phyloP scores from a whole-genome alignment of 1,284 basidiomycete species.

The Farysia itapuensis region DNA sequence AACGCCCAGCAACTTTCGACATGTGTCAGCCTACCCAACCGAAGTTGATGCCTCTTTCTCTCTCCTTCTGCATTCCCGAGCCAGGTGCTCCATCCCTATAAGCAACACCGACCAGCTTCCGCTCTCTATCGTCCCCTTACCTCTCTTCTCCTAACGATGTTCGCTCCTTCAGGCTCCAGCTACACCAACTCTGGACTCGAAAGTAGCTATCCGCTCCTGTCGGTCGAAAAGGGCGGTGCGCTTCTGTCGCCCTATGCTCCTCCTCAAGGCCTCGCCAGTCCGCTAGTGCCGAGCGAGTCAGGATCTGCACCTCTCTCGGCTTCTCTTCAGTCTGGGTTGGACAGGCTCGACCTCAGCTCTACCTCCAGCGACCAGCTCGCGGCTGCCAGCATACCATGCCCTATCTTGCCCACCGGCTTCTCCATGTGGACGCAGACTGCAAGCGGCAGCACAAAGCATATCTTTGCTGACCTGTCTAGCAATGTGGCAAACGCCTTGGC shows the following conservation, averaged over 20 bases:
- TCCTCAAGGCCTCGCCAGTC: slow-evolving; percentile 24
- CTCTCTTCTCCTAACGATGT: too few relatives aligned
- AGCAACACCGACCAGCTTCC: too few relatives aligned
- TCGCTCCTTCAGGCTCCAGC: slow-evolving; percentile 54
- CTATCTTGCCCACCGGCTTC: slow-evolving; percentile 54
- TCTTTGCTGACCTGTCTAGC: slow-evolving; percentile 53
- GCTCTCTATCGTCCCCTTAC: too few relatives aligned
- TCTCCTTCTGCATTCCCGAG: slow-evolving; percentile 59
- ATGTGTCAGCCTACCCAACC: too few relatives aligned
- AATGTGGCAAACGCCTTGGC: slow-evolving; percentile 43
- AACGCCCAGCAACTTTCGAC: too few relatives aligned
- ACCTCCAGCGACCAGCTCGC: slow-evolving; percentile 27
- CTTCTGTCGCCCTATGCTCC: slow-evolving; percentile 51
- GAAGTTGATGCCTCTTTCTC: too few relatives aligned
- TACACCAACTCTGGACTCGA: slow-evolving; percentile 56
- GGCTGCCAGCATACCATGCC: slow-evolving; percentile 30
- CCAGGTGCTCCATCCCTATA: too few relatives aligned
- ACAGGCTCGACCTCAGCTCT: slow-evolving; percentile 44
- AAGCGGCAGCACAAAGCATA: slow-evolving; percentile 50
- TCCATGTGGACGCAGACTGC: slow-evolving; percentile 58
- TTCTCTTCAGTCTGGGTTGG: slow-evolving; percentile 49
- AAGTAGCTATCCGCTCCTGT: slow-evolving; percentile 37
- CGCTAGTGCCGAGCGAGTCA: too few relatives aligned
- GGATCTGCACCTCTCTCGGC: slow-evolving; percentile 41
- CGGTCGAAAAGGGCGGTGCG: slow-evolving; percentile 25